These are phyloP conservation scores for Scheffersomyces segobiensis DNA, from an alignment of 1,139 yeast genomes.

Conservation along the genomic window DNA sequence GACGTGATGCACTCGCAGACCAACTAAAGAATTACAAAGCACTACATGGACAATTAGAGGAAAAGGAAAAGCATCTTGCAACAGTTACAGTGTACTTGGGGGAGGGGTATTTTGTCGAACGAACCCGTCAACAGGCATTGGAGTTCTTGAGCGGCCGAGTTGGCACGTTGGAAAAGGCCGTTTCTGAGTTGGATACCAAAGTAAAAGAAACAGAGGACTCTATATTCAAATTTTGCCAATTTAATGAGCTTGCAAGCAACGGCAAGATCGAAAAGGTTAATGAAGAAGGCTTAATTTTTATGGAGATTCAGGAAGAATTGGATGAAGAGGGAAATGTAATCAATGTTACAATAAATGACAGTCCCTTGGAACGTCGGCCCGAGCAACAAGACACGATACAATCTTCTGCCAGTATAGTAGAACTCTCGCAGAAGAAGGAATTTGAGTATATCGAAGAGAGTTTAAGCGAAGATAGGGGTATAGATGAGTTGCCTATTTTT, in stretches of 20 bases:
- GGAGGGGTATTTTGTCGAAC: constrained; percentile 59
- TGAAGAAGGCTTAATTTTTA: constrained; percentile 54
- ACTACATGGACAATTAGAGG: constrained; percentile 8
- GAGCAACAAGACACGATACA: not conserved
- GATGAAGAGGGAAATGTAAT: constrained; percentile 78
- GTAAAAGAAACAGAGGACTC: constrained; percentile 47
- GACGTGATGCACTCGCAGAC: constrained; percentile 11
- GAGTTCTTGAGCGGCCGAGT: constrained; percentile 44
- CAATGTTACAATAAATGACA: constrained; percentile 31
- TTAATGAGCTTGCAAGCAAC: constrained; percentile 19
- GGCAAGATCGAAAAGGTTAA: constrained; percentile 15
- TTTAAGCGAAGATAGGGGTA: not conserved
- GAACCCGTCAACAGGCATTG: constrained; percentile 43
- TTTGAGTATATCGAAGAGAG: constrained; percentile 9
- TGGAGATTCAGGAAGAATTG: constrained; percentile 84
- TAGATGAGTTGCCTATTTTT: not conserved
- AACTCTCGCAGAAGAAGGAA: constrained; percentile 3
- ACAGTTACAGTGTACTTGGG: constrained; percentile 52
- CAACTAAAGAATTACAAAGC: constrained; percentile 13
- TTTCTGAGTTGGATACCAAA: constrained; percentile 39
- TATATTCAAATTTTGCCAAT: constrained; percentile 27
- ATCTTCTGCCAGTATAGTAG: constrained; percentile 4
- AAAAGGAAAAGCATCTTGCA: constrained; percentile 5
- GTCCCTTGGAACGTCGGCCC: constrained; percentile 3
- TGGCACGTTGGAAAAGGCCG: constrained; percentile 33